phyloP scores from a whole-genome alignment of 805 yeast species.

The Sugiyamaella chiloensis region DNA sequence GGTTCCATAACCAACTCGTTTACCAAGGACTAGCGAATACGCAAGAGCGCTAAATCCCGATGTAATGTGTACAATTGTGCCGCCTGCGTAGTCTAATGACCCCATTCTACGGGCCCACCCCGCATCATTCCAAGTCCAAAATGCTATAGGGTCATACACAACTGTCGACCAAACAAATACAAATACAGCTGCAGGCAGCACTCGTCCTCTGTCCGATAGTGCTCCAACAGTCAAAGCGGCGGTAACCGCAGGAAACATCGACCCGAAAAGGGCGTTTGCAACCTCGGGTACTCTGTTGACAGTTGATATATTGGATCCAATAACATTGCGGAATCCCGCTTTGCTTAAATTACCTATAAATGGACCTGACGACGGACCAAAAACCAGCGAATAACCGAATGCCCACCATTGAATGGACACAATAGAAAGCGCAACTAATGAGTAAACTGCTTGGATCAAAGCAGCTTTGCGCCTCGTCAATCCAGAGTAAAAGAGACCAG shows the following conservation, averaged over 20 bases:
- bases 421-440: conserved; percentile 57
- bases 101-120: conserved; percentile 67
- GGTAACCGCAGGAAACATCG: conserved; percentile 65
- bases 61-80: conserved; percentile 71
- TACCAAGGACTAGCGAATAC: conserved; percentile 62
- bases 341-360: conserved; percentile 56
- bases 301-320: conserved; percentile 43
- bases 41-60: conserved; percentile 71
- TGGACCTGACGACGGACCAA: conserved; percentile 37
- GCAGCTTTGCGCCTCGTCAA: conserved; percentile 65
- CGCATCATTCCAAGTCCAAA: conserved; percentile 68
- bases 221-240: conserved; percentile 69
- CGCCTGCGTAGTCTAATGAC: conserved; percentile 70
- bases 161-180: conserved; percentile 65
- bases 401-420: conserved; percentile 67
- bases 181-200: conserved; percentile 68
- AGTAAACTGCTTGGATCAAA: conserved; percentile 60
- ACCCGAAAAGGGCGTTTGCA: conserved; percentile 56
- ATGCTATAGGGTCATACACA: conserved; percentile 69
- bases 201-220: conserved; percentile 67
- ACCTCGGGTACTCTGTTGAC: conserved; percentile 37
- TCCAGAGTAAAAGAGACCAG: conserved; percentile 65
- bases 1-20: conserved; percentile 59
- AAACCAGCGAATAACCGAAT: conserved; percentile 57
- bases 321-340: conserved; percentile 51